Evolutionary conservation across 768 basidiomycete species (phyloP).

Genomic region (Naematelia encephala): DNA sequence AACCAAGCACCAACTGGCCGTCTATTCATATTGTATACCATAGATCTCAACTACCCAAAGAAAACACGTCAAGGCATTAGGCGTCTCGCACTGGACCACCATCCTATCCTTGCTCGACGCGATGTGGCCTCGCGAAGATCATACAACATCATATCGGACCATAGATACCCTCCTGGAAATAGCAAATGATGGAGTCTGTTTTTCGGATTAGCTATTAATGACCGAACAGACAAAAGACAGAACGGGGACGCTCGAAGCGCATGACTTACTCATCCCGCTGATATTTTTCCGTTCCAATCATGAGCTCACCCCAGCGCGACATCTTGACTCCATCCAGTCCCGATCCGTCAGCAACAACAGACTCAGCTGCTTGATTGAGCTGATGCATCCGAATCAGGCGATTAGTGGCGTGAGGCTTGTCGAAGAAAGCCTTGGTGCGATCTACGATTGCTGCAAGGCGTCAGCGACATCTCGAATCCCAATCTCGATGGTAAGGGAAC

Average conservation of each 20-base stretch:
- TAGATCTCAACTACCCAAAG: too few relatives aligned
- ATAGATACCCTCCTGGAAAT: constrained; percentile 26
- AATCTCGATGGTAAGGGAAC: neutral
- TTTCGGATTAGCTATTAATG: too few relatives aligned
- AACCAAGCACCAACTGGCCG: too few relatives aligned
- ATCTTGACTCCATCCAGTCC: neutral
- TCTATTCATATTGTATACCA: too few relatives aligned
- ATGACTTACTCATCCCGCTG: constrained; percentile 24
- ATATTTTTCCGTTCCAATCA: constrained; percentile 27
- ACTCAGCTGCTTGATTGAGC: neutral
- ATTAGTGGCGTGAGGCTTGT: neutral
- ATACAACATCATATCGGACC: constrained; percentile 30
- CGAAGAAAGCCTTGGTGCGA: constrained; percentile 17
- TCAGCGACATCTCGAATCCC: constrained; percentile 1
- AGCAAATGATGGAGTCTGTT: neutral
- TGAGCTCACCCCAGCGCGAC: constrained; percentile 16
- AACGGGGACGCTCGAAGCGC: too few relatives aligned
- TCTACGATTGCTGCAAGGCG: constrained; percentile 16
- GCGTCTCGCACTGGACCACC: neutral
- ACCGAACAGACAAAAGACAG: too few relatives aligned
- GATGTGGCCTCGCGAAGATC: constrained; percentile 17
- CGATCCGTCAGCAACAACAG: constrained; percentile 1
- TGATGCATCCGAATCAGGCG: neutral
- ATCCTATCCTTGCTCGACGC: neutral
- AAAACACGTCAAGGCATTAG: neutral